These are phyloP conservation scores for Phytophthora niederhauseri DNA, from an alignment of 352 stramenopile species.

Conservation along the genomic window DNA sequence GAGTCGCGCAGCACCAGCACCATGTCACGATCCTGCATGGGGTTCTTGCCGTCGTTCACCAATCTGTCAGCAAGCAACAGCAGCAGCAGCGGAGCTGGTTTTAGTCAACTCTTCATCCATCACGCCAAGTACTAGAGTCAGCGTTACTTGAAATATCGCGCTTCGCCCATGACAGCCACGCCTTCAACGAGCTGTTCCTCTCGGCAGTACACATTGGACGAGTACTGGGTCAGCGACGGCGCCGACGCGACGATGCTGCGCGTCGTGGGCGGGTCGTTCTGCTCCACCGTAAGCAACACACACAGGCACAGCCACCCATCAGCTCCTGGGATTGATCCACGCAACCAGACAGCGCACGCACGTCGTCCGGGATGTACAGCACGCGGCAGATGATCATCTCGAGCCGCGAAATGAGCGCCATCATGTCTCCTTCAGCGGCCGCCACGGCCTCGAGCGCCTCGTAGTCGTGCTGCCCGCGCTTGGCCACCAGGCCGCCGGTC, in stretches of 20 bases:
- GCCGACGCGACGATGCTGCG: conserved; percentile 50
- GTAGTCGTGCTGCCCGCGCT: conserved; percentile 53
- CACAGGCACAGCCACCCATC: conserved; percentile 7
- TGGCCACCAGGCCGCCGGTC: conserved; percentile 64
- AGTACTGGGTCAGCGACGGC: conserved; percentile 84
- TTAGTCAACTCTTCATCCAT: background rate
- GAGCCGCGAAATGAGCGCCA: conserved; percentile 85
- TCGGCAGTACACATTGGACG: conserved; percentile 67
- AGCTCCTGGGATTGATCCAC: conserved; percentile 7
- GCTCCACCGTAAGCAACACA: conserved; percentile 9
- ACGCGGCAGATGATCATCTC: conserved; percentile 90
- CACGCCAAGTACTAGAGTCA: background rate
- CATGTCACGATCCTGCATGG: conserved; percentile 52
- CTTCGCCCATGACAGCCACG: conserved; percentile 55
- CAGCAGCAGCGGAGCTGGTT: background rate
- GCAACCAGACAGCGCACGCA: conserved; percentile 26
- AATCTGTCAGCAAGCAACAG: conserved; percentile 35
- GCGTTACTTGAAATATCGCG: conserved; percentile 63
- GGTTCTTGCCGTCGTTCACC: conserved; percentile 62
- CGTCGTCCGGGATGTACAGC: conserved; percentile 78
- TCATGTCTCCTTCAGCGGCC: conserved; percentile 89
- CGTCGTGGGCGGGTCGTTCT: conserved; percentile 85
- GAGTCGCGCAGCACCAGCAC: conserved; percentile 73
- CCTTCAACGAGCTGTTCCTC: conserved; percentile 48
- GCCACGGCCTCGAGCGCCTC: conserved; percentile 62